Conservation (phyloP, 83 land plant species). For the Thuja plicata region DNA sequence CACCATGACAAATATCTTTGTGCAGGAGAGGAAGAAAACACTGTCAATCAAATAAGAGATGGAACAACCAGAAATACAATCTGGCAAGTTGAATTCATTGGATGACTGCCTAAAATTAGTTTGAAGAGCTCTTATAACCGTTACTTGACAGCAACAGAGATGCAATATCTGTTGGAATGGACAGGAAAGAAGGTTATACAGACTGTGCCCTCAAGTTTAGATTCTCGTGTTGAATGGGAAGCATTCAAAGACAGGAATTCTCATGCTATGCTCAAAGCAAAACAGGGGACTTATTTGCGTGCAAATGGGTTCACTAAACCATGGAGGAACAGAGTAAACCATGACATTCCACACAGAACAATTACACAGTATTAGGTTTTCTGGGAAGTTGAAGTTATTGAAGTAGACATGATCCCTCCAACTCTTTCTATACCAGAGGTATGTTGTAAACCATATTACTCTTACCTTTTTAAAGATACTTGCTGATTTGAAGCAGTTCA, state of each 20-base stretch:
- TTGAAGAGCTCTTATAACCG: slow-evolving; percentile 59
- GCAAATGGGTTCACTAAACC: slow-evolving; percentile 84
- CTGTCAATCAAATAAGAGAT: slow-evolving; percentile 56
- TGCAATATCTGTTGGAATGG: slow-evolving; percentile 73
- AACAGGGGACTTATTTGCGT: slow-evolving; percentile 64
- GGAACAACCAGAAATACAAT: slow-evolving; percentile 38
- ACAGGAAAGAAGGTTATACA: slow-evolving; percentile 84
- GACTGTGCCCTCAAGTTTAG: slow-evolving; percentile 38
- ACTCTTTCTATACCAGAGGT: not conserved
- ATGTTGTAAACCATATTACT: not conserved
- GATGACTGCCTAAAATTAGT: slow-evolving; percentile 12
- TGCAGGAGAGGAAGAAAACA: slow-evolving; percentile 79
- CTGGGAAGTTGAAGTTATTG: slow-evolving; percentile 79
- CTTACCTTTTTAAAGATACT: too few relatives aligned
- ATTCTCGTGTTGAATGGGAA: slow-evolving; percentile 84
- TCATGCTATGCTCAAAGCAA: slow-evolving; percentile 62
- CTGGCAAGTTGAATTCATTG: slow-evolving; percentile 76
- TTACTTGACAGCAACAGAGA: slow-evolving; percentile 75
- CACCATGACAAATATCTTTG: slow-evolving; percentile 78
- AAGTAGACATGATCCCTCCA: slow-evolving; percentile 11
- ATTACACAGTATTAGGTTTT: slow-evolving; percentile 70
- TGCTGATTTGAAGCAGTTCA: too few relatives aligned
- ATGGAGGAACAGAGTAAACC: slow-evolving; percentile 86
- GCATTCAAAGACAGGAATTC: slow-evolving; percentile 59
- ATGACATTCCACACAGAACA: slow-evolving; percentile 67